Evolutionary conservation across 2,329 filamentous ascomycete species (phyloP), one percentile per base, ranked within the genome.

Genomic region (Trichoderma simmonsii): DNA sequence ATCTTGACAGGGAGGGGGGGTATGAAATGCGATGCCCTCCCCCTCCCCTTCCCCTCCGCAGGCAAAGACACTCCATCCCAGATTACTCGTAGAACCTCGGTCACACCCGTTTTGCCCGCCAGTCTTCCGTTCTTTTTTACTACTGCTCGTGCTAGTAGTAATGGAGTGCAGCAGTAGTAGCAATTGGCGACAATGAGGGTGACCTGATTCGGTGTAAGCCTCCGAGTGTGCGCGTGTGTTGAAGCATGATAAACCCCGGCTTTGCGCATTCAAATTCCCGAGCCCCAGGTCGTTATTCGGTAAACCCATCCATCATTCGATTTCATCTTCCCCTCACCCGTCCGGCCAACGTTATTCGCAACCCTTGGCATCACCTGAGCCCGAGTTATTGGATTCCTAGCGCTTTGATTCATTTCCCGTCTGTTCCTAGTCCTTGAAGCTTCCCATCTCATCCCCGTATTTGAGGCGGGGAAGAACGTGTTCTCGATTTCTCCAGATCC

Each of bases 381-480:
- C 48, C 34, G 28, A 61, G 18, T 28, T 24, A 34, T 69, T 68
- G 65, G 28, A 15, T 43, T 24, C 28, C 64, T 62, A 39, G 64
- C 63, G 62, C 60, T 26, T 51, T 57, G 11, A 15, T 34, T 61
- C 56, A 43, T 51, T 51, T 48, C 36, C 57, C 43, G 34, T 51
- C 60, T 30, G n/a, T 59, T 48, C 48, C 28, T 48, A 26, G 56
- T 18, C 48, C n/a, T 68, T 26, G 26, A 36, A 36, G 11, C 26
- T 51, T 64, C 57, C 64, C 71, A 59, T 71, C 34, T 43, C 60
- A 32, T 71, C 68, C 67, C 67, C 59, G 51, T 63, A 68, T n/a
- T 51, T 30, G 59, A 68, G 71, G 71, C 71, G 71, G 71, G 71
- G 71, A 63, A 68, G 71, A 69, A 68, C 71, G 71, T 72, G 71